Percentiles rank a stretch among this genome's conserved stretches.
Evolutionary conservation across 768 basidiomycete genomes (phyloP).

Genomic region (Kwoniella dejecticola): DNA sequence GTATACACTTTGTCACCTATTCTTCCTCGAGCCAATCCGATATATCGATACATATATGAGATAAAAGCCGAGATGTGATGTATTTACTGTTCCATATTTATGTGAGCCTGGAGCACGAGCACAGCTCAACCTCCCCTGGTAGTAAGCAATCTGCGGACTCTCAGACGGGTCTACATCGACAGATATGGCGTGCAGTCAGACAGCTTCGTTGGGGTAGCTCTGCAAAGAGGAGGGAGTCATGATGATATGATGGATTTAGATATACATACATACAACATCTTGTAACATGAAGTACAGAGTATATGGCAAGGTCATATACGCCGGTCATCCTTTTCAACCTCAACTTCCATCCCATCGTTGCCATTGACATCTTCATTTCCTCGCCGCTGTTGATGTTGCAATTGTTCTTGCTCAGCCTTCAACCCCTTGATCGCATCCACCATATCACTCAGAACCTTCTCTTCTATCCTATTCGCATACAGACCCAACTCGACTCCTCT

Average conservation of each 20-base stretch:
- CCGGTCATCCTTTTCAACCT: neutral
- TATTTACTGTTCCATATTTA: neutral
- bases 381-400: no score
- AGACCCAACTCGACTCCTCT: conserved; percentile 30
- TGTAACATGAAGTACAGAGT: no score
- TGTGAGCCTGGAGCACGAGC: neutral
- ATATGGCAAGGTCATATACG: no score
- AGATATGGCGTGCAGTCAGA: neutral
- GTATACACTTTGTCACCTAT: neutral
- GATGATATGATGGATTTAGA: no score
- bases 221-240: no score
- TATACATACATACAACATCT: no score
- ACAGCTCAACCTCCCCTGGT: neutral
- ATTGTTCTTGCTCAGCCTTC: neutral
- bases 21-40: conserved; percentile 12
- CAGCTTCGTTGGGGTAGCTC: no score
- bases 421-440: conserved; percentile 20
- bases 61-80: conserved; percentile 13
- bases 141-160: neutral
- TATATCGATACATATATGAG: neutral
- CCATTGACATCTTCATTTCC: conserved; percentile 3
- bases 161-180: neutral
- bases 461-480: conserved; percentile 41
- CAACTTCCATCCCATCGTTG: conserved; percentile 2
- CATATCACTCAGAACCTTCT: conserved; percentile 33